Conservation (phyloP, 1,284 basidiomycete species). For the Blastosporella zonata region DNA sequence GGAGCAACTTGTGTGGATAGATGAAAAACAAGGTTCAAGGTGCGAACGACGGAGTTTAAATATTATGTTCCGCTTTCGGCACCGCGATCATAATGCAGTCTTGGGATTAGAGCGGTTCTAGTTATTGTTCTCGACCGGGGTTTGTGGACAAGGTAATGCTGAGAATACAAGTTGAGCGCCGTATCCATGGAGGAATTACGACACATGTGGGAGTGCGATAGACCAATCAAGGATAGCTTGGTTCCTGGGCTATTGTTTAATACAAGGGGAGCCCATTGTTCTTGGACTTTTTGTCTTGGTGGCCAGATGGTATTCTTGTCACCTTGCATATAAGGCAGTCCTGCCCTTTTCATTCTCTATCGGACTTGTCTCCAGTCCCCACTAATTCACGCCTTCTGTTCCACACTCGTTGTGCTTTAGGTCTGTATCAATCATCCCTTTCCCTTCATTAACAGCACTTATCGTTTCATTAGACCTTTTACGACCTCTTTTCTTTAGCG, state of each 20-base stretch:
- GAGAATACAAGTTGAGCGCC: constrained; percentile 13
- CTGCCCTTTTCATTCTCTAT: constrained; percentile 10
- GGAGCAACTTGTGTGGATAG: constrained; percentile 35
- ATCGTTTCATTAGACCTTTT: constrained; percentile 3
- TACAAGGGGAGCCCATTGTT: constrained; percentile 19
- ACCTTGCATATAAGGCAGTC: constrained; percentile 14
- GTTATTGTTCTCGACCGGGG: constrained; percentile 11
- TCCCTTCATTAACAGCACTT: background rate
- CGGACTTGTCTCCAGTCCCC: constrained; percentile 18
- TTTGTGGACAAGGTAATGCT: constrained; percentile 3
- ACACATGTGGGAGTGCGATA: constrained; percentile 13
- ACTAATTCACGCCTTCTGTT: constrained; percentile 7
- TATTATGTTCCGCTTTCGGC: constrained; percentile 23
- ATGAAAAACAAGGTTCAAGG: constrained; percentile 24
- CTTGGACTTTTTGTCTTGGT: constrained; percentile 21
- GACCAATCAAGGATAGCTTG: constrained; percentile 2
- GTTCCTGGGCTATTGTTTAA: constrained; percentile 16
- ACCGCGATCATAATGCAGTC: too few species aligned
- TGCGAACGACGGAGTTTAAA: constrained; percentile 26
- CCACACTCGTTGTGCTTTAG: constrained; percentile 12
- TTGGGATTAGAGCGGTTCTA: constrained; percentile 1
- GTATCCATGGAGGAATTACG: background rate
- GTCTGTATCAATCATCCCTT: background rate
- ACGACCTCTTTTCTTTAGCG: constrained; percentile 10
- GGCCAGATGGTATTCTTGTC: too few species aligned